A percentile compares a stretch with the other conserved stretches of the same genome.
Conservation (phyloP, 768 basidiomycete genomes). For the Russula compacta region DNA sequence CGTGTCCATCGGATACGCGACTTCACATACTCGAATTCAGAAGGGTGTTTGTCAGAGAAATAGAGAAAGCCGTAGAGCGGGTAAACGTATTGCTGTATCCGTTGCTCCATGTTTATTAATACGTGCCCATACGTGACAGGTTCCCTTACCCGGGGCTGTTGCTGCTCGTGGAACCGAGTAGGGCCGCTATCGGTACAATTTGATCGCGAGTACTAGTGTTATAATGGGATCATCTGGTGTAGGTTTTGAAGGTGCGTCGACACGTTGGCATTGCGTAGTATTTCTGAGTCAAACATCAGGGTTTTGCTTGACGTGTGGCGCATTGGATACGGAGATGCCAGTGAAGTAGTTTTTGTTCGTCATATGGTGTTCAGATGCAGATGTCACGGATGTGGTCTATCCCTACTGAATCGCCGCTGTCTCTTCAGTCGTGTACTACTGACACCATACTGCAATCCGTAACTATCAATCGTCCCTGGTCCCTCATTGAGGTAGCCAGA, state of each 20-base stretch:
- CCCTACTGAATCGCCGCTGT: not conserved
- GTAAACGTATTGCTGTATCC: not conserved
- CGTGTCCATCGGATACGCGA: not conserved
- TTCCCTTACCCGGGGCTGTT: not conserved
- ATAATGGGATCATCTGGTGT: not conserved
- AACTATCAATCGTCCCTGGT: no score
- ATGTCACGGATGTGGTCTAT: not conserved
- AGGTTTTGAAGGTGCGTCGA: not conserved
- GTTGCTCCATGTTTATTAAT: not conserved
- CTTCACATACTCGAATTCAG: not conserved
- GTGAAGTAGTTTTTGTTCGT: not conserved
- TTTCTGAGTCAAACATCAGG: not conserved
- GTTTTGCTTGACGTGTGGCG: no score
- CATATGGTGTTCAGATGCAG: not conserved
- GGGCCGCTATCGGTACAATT: not conserved
- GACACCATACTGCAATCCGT: not conserved
- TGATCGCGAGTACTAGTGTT: not conserved
- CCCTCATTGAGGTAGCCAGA: no score
- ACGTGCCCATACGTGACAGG: not conserved
- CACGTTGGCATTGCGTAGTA: not conserved
- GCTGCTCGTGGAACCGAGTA: not conserved
- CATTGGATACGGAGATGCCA: not conserved
- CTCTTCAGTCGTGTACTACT: not conserved
- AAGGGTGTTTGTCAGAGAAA: not conserved
- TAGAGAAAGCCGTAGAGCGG: not conserved